A percentile compares a stretch with the other conserved stretches of the same genome.
Conservation (phyloP, 2,329 filamentous ascomycete species). For the Emmonsiellopsis sp. region DNA sequence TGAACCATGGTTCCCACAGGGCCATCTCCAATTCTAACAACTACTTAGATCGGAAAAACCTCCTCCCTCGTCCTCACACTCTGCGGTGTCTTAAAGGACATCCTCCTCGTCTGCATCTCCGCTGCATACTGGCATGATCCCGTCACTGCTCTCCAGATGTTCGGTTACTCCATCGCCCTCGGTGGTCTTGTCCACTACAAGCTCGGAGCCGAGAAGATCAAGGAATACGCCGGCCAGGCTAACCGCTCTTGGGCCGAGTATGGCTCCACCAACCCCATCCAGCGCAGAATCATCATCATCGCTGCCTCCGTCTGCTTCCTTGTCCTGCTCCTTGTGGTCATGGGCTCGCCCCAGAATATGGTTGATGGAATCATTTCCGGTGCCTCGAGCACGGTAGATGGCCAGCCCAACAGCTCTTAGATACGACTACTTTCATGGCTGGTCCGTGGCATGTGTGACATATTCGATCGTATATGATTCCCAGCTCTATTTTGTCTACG, state of each 20-base stretch:
- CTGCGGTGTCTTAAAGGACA: constrained; percentile 79
- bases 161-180: constrained; percentile 68
- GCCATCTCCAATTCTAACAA: background rate
- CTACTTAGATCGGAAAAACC: constrained; percentile 68
- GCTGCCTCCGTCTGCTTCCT: constrained; percentile 5
- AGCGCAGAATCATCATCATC: constrained; percentile 69
- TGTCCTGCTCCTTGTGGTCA: constrained; percentile 7
- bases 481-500: too few species aligned
- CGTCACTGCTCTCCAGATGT: constrained; percentile 59
- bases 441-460: background rate
- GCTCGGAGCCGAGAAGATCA: constrained; percentile 67
- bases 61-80: constrained; percentile 79
- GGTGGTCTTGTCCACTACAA: constrained; percentile 59
- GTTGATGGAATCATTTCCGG: constrained; percentile 10
- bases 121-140: constrained; percentile 70
- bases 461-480: too few species aligned
- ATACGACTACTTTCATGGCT: background rate
- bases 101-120: constrained; percentile 66
- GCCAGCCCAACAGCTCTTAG: background rate
- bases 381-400: background rate
- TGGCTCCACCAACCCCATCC: constrained; percentile 62
- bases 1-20: background rate
- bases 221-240: constrained; percentile 64
- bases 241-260: constrained; percentile 79
- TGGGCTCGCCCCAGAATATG: constrained; percentile 5